phyloP scores from a whole-genome alignment of 1,284 basidiomycete species.

The Tilletia setariae region DNA sequence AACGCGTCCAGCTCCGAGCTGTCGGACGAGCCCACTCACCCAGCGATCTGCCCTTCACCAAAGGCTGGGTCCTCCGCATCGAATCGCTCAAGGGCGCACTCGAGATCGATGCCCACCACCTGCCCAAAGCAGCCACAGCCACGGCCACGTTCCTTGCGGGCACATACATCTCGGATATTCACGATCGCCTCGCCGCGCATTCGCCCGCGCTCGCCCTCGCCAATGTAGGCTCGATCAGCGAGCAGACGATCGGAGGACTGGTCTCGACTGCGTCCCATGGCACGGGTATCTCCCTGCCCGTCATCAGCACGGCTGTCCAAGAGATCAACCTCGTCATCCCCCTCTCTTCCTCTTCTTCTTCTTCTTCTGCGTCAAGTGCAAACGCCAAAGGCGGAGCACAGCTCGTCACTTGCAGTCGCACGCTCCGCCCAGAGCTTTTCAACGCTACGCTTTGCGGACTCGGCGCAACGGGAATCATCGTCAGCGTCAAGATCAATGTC shows the following conservation, averaged over 20 bases:
- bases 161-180: slow-evolving; percentile 54
- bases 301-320: slow-evolving; percentile 77
- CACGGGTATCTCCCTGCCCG: slow-evolving; percentile 74
- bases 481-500: slow-evolving; percentile 73
- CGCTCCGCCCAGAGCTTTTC: slow-evolving; percentile 73
- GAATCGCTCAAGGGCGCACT: slow-evolving; percentile 45
- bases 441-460: slow-evolving; percentile 87
- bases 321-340: slow-evolving; percentile 67
- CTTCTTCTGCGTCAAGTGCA: neutral
- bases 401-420: slow-evolving; percentile 67
- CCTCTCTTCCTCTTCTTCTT: slow-evolving; percentile 22
- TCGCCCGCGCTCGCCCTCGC: slow-evolving; percentile 70
- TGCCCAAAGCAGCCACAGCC: neutral
- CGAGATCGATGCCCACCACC: slow-evolving; percentile 1
- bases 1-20: slow-evolving; percentile 71
- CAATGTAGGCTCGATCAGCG: slow-evolving; percentile 92
- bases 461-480: slow-evolving; percentile 86
- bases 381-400: slow-evolving; percentile 65
- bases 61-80: slow-evolving; percentile 51
- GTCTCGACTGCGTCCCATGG: slow-evolving; percentile 95
- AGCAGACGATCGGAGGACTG: slow-evolving; percentile 91
- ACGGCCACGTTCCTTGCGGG: slow-evolving; percentile 43
- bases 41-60: slow-evolving; percentile 66
- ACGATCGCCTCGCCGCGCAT: slow-evolving; percentile 62
- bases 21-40: slow-evolving; percentile 90